These are phyloP conservation scores for Tolypocladium amazonense DNA, from an alignment of 2,329 filamentous ascomycete species.

Conservation along the genomic window DNA sequence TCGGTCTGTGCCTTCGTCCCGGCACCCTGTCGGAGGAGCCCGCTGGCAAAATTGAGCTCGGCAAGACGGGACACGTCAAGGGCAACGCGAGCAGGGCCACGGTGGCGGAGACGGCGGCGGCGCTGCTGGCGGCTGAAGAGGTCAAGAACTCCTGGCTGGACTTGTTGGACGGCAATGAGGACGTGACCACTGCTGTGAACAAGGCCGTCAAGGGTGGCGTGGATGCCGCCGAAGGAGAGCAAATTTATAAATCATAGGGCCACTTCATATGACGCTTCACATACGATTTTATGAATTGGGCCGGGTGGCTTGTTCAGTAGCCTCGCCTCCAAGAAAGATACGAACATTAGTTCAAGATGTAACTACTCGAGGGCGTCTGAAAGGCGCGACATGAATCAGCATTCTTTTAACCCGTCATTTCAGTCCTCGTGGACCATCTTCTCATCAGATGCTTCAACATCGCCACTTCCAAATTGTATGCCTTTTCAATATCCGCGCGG, in stretches of 20 bases:
- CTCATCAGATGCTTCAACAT: neutral
- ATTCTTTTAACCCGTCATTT: neutral
- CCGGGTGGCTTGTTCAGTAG: neutral
- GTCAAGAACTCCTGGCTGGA: conserved; percentile 43
- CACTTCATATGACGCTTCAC: neutral
- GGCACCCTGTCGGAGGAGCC: conserved; percentile 37
- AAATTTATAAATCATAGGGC: conserved; percentile 15
- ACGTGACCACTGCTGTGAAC: conserved; percentile 34
- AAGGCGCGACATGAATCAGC: neutral
- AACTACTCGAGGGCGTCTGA: neutral
- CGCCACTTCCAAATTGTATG: neutral
- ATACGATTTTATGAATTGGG: neutral
- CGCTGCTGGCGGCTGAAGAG: conserved; percentile 39
- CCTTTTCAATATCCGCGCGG: neutral
- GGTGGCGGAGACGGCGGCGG: conserved; percentile 47
- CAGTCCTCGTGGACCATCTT: no score
- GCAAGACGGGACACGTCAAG: conserved; percentile 26
- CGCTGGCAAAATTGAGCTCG: conserved; percentile 35
- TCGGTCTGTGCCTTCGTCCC: conserved; percentile 43
- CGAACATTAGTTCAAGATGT: neutral
- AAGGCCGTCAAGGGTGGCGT: conserved; percentile 38
- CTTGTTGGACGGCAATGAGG: conserved; percentile 41
- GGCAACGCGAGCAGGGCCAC: conserved; percentile 42
- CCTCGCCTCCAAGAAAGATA: no score
- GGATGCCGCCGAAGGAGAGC: conserved; percentile 43